Conservation (phyloP, 1,284 basidiomycete species). For the Hortiboletus rubellus region DNA sequence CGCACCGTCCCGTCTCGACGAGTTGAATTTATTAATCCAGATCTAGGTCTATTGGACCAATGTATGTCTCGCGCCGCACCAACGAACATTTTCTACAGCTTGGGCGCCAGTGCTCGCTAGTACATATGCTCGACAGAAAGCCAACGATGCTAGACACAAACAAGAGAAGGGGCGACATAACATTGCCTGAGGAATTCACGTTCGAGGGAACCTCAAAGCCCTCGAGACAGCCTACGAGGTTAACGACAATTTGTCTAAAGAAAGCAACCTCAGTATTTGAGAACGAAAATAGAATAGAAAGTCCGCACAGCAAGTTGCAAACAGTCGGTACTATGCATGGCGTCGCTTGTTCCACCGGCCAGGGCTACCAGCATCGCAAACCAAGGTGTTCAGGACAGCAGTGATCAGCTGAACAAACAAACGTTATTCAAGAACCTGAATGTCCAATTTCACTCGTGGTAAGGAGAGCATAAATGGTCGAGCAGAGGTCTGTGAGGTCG, state of each 20-base stretch:
- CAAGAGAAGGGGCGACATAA: too few species aligned
- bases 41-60: too few species aligned
- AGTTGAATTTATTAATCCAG: too few species aligned
- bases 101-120: too few species aligned
- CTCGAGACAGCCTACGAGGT: conserved; percentile 3
- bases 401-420: neutral
- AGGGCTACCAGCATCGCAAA: neutral
- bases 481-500: neutral
- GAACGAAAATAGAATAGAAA: neutral
- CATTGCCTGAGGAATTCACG: too few species aligned
- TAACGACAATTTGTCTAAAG: neutral
- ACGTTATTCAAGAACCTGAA: neutral
- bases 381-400: neutral
- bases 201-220: neutral
- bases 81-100: too few species aligned
- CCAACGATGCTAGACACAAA: too few species aligned
- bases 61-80: too few species aligned
- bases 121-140: too few species aligned
- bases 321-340: neutral
- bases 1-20: too few species aligned
- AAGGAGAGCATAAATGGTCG: neutral
- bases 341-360: neutral
- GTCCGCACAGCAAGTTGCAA: conserved; percentile 4
- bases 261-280: neutral
- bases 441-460: neutral